Conservation (phyloP, 2,329 filamentous ascomycete genomes). For the Claviceps humidiphila region DNA sequence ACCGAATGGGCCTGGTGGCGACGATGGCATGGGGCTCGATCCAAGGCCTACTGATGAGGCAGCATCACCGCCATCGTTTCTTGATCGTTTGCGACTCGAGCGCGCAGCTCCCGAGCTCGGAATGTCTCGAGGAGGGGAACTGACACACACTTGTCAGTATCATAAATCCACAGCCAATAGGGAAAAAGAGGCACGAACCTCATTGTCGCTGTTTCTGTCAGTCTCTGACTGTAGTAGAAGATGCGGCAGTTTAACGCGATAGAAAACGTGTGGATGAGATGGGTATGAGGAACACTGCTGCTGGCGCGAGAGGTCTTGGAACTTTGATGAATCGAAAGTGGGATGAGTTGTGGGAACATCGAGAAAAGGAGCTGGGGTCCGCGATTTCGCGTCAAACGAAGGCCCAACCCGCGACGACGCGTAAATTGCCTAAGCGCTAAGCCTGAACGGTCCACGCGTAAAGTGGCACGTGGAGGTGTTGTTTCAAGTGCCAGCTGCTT, state of each 20-base stretch:
- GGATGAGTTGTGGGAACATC: constrained; percentile 4
- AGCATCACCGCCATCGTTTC: constrained; percentile 36
- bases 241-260: neutral
- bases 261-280: neutral
- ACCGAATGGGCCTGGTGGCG: constrained; percentile 44
- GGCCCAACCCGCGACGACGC: constrained; percentile 20
- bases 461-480: constrained; percentile 16
- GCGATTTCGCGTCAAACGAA: constrained; percentile 10
- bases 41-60: constrained; percentile 36
- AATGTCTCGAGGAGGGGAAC: constrained; percentile 70
- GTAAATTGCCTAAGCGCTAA: constrained; percentile 26
- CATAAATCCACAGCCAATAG: neutral
- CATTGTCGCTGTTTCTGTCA: constrained; percentile 7
- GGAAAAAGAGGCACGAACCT: constrained; percentile 10
- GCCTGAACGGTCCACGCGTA: constrained; percentile 20
- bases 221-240: neutral
- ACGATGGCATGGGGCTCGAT: constrained; percentile 54
- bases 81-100: constrained; percentile 41
- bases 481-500: too few species aligned
- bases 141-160: constrained; percentile 22
- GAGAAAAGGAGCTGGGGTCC: constrained; percentile 8
- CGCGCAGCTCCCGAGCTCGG: constrained; percentile 58
- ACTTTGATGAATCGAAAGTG: constrained; percentile 8
- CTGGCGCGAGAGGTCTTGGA: constrained; percentile 1
- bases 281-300: neutral